These are phyloP conservation scores for Xylaria sp. DNA, from an alignment of 2,329 filamentous ascomycete genomes.

Conservation along the genomic window DNA sequence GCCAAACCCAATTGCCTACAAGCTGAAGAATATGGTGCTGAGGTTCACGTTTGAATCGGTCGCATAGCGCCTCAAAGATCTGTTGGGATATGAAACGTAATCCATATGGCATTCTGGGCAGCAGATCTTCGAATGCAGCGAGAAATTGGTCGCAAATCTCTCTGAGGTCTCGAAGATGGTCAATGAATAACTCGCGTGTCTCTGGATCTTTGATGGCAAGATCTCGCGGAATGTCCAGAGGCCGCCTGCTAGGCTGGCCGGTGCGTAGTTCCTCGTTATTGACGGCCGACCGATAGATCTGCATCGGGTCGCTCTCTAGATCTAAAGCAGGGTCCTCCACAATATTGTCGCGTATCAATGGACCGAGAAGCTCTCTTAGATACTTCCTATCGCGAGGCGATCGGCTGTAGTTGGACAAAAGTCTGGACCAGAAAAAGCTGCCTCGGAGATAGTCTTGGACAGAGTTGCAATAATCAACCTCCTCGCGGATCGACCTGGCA, in stretches of 20 bases:
- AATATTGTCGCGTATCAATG: conserved; percentile 89
- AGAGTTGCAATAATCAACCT: conserved; percentile 77
- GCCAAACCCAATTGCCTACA: conserved; percentile 93
- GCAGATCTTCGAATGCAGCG: conserved; percentile 79
- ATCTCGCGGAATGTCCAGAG: conserved; percentile 87
- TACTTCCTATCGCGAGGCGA: conserved; percentile 94
- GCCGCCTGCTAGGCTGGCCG: conserved; percentile 82
- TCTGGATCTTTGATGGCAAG: conserved; percentile 96
- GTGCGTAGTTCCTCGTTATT: conserved; percentile 98
- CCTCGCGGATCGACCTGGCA: conserved; percentile 82
- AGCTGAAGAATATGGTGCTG: conserved; percentile 82
- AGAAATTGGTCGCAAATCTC: conserved; percentile 96
- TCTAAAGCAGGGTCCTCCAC: conserved; percentile 92
- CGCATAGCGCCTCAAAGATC: conserved; percentile 80
- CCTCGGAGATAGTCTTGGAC: conserved; percentile 89
- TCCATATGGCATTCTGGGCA: conserved; percentile 92
- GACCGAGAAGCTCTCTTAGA: conserved; percentile 84
- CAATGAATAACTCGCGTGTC: conserved; percentile 91
- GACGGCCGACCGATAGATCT: conserved; percentile 94
- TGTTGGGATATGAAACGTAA: conserved; percentile 89
- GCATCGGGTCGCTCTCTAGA: conserved; percentile 95
- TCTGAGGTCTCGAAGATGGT: conserved; percentile 90
- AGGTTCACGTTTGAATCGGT: conserved; percentile 83
- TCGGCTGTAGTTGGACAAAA: conserved; percentile 87
- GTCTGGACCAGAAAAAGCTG: conserved; percentile 92